Conservation (phyloP, 2,329 filamentous ascomycete species). For the Colletotrichum paranaense region DNA sequence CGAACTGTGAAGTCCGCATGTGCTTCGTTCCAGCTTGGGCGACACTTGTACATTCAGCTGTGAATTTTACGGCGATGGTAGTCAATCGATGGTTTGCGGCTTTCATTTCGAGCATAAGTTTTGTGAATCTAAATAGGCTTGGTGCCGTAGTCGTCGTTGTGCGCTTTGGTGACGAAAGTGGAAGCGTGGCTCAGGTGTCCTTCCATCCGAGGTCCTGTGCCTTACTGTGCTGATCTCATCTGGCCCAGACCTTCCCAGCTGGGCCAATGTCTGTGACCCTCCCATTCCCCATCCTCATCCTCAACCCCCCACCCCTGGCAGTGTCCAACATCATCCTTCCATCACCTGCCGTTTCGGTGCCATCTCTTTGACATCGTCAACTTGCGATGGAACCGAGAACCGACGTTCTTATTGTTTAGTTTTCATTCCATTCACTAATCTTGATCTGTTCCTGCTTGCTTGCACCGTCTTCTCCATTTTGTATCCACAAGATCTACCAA, state of each 20-base stretch:
- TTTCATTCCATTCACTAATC: background rate
- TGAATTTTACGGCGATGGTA: background rate
- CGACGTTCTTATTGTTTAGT: background rate
- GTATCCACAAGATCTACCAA: conserved; percentile 23
- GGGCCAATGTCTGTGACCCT: background rate
- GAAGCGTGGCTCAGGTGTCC: background rate
- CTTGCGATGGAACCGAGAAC: conserved; percentile 21
- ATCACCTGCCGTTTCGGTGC: conserved; percentile 9
- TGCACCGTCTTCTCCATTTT: background rate
- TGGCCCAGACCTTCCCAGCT: conserved; percentile 13
- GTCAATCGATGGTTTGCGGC: background rate
- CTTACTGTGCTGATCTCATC: conserved; percentile 20
- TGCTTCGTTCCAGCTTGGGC: background rate
- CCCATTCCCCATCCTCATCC: background rate
- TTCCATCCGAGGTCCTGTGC: background rate
- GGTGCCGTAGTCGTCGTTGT: background rate
- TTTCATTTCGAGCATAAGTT: background rate
- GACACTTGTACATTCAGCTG: background rate
- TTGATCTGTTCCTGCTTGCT: background rate
- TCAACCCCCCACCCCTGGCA: background rate
- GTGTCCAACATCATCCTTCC: conserved; percentile 14
- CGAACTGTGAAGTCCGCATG: background rate
- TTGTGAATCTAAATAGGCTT: background rate
- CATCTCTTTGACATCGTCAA: background rate
- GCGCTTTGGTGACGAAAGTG: background rate